A percentile compares a stretch with the other conserved stretches of the same genome.
Conservation (phyloP, 768 basidiomycete species). For the Psilocybe subaeruginosa region DNA sequence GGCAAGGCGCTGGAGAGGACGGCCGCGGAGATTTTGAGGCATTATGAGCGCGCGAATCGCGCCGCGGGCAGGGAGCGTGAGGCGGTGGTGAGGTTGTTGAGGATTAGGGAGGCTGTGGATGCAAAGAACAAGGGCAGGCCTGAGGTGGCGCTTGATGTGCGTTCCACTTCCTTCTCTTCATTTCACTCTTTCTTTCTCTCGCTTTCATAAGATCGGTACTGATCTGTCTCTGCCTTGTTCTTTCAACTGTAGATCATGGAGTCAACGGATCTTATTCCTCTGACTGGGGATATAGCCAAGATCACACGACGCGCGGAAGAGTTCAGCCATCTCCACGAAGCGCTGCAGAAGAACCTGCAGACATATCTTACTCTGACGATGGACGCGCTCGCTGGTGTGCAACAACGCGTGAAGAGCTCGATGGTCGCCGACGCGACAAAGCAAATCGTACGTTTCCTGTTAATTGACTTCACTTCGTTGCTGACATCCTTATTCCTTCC, state of each 20-base stretch:
- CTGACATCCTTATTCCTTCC: conserved; percentile 11
- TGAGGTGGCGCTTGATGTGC: conserved; percentile 83
- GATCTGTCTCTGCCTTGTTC: background rate
- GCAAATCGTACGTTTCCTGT: conserved; percentile 61
- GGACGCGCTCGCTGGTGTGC: conserved; percentile 86
- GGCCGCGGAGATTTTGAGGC: conserved; percentile 75
- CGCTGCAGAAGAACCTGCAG: conserved; percentile 88
- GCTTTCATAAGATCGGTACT: too few relatives aligned
- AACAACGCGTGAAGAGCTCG: conserved; percentile 75
- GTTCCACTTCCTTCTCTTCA: conserved; percentile 27
- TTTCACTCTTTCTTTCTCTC: background rate
- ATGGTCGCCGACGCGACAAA: conserved; percentile 73
- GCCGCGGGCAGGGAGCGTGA: conserved; percentile 75
- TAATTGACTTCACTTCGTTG: conserved; percentile 6
- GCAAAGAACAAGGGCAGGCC: conserved; percentile 71
- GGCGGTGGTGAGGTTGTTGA: conserved; percentile 72
- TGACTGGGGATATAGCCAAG: conserved; percentile 82
- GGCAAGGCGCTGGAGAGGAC: conserved; percentile 70
- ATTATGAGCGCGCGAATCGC: conserved; percentile 78
- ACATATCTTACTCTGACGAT: conserved; percentile 88
- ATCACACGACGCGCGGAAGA: conserved; percentile 88
- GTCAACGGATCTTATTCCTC: conserved; percentile 83
- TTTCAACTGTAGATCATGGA: conserved; percentile 71
- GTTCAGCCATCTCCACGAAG: conserved; percentile 85
- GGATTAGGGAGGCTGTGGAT: conserved; percentile 80